Percentiles rank a stretch among this genome's conserved stretches.
These are phyloP conservation scores for Silene latifolia DNA, from an alignment of 148 eudicot genomes.

Conservation along the genomic window DNA sequence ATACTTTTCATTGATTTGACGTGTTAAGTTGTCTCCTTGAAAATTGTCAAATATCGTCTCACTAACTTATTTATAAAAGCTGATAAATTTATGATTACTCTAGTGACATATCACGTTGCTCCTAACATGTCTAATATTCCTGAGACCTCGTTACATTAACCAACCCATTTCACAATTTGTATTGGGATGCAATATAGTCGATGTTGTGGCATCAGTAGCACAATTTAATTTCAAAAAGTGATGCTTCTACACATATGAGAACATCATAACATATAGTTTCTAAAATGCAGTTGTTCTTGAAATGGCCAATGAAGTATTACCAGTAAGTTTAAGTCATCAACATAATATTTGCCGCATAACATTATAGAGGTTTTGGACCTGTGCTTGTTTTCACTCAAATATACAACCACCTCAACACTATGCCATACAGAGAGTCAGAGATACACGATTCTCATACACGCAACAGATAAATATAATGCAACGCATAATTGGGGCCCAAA, in stretches of 20 bases:
- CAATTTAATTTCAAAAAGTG: no score
- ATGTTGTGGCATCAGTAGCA: no score
- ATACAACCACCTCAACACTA: no score
- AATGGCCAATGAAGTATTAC: conserved; percentile 97
- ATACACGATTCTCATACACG: no score
- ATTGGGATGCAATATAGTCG: not conserved
- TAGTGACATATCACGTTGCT: not conserved
- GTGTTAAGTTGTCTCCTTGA: not conserved
- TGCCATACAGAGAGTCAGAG: no score
- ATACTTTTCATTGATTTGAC: conserved; percentile 3
- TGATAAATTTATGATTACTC: not conserved
- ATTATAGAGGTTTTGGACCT: no score
- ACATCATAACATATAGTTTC: no score
- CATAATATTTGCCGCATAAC: not conserved
- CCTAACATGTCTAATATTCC: not conserved
- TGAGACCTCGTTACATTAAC: not conserved
- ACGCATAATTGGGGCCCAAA: no score
- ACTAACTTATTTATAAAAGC: not conserved
- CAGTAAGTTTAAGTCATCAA: conserved; percentile 48
- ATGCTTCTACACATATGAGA: no score
- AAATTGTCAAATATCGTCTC: not conserved
- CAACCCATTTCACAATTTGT: not conserved
- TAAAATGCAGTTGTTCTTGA: conserved; percentile 87
- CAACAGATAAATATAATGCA: no score
- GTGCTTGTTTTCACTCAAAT: no score